Base-by-base conservation (phyloP, 345 rosid genomes). In the Aurinia saxatilis region DNA sequence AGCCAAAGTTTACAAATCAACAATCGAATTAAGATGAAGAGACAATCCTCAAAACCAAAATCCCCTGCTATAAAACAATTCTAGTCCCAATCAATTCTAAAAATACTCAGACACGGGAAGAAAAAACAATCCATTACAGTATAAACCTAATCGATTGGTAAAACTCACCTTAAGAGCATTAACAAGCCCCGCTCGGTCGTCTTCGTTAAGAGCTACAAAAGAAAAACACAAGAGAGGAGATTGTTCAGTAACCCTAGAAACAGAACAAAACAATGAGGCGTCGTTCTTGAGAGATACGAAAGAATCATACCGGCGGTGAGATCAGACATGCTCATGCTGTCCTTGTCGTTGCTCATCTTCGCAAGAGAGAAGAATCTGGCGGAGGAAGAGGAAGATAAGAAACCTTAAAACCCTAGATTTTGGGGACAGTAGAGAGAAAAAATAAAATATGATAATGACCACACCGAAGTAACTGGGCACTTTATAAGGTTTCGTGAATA, bases 161-260 rank as follows among this genome's bases (percentile, higher is more conserved):
- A 49, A 38, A 71, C 77, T n/a, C 38, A 92, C 96, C 90, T 84
- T 89, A 29, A 92, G 87, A 50, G 77, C 87, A 66, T 73, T 87
- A 36, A 82, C 95, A 38, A 92, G 93, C 21, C 81, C 96, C 6
- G 86, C 90, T 8, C 95, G 90, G 75, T 74, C 81, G 65, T 57
- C 86, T 8, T 77, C 85, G 66, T 80, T 81, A 57, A 89, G 88
- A 63, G 85, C 98, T 92, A 35, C 30, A 60, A 14, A 41, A 19
- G n/a, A n/a, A 21, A 38, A 60, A 47, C 7, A 25, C 49, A 36
- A 13, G 45, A 60, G 19, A 9, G 19, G 61, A 18, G 19, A 11
- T 18, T 36, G 37, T 41, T 19, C 38, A 48, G 57, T 1, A 36
- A 19, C 51, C 5, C 13, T 2, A 47, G 6, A 6, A 42, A 15